These are phyloP conservation scores for Chrysanthemum makinoi DNA, from an alignment of 129 eudicot genomes.

Conservation along the genomic window DNA sequence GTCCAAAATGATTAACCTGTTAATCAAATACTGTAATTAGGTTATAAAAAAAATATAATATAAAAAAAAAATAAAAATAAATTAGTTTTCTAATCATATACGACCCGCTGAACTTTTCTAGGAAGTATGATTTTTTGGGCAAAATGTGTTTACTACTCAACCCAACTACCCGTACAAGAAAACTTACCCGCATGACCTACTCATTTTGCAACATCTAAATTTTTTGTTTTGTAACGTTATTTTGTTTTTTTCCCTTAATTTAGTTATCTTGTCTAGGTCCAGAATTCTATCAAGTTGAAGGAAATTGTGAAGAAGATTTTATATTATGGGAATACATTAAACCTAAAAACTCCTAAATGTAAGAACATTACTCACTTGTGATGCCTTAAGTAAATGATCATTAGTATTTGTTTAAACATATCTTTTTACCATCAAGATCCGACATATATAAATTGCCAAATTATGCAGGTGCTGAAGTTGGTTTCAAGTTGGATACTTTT, in stretches of 20 bases:
- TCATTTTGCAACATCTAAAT: background rate
- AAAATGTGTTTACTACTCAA: too few species aligned
- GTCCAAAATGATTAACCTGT: too few species aligned
- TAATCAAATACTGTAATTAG: too few species aligned
- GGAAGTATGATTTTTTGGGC: too few species aligned
- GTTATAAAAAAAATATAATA: too few species aligned
- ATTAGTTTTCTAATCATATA: too few species aligned
- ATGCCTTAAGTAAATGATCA: slow-evolving; percentile 25
- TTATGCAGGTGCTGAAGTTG: slow-evolving; percentile 73
- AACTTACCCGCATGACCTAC: too few species aligned
- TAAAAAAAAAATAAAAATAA: too few species aligned
- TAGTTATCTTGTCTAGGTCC: slow-evolving; percentile 47
- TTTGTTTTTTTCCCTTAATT: slow-evolving; percentile 5
- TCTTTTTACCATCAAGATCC: too few species aligned
- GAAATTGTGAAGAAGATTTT: slow-evolving; percentile 73
- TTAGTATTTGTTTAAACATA: background rate
- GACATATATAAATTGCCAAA: slow-evolving; percentile 6
- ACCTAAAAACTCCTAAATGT: slow-evolving; percentile 89
- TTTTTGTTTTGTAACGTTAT: background rate
- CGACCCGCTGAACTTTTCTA: too few species aligned
- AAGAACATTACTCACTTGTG: too few species aligned
- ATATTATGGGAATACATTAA: slow-evolving; percentile 73
- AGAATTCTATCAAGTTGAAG: slow-evolving; percentile 68
- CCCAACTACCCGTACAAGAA: too few species aligned
- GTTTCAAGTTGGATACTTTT: slow-evolving; percentile 95